These are phyloP conservation scores for Physaria fendleri DNA, from an alignment of 345 rosid species.

Conservation along the genomic window DNA sequence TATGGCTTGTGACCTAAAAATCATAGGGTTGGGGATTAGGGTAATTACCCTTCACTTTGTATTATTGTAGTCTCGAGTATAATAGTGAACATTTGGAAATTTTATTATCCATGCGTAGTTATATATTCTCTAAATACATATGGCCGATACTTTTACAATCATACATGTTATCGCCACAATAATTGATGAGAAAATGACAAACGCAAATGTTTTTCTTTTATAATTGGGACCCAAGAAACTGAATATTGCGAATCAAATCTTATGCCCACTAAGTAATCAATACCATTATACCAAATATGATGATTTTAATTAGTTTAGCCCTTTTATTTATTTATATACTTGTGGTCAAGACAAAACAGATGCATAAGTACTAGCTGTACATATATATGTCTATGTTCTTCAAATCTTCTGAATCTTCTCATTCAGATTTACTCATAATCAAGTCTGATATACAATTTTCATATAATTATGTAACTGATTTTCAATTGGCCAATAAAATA, in stretches of 20 bases:
- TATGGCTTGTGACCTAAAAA: background rate
- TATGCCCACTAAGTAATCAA: constrained; percentile 15
- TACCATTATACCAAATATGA: background rate
- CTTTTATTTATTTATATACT: background rate
- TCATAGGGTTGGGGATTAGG: constrained; percentile 4
- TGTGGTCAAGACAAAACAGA: background rate
- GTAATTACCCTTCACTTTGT: no score
- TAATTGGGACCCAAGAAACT: constrained; percentile 11
- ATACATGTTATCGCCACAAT: constrained; percentile 6
- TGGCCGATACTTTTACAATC: background rate
- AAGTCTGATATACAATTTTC: background rate
- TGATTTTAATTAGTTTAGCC: background rate
- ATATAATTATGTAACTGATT: background rate
- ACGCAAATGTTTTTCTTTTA: background rate
- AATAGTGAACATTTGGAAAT: no score
- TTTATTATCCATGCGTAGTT: no score
- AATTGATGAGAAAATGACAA: constrained; percentile 10
- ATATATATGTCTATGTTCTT: background rate
- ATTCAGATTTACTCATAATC: background rate
- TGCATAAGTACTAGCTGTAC: background rate
- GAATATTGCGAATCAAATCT: constrained; percentile 13
- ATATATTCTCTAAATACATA: background rate
- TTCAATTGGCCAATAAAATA: background rate
- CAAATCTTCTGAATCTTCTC: background rate
- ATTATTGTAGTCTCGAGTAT: no score